Percentiles rank a stretch among this genome's conserved stretches.
Evolutionary conservation across 768 basidiomycete species (phyloP).

Genomic region (Lentinula aciculospora): DNA sequence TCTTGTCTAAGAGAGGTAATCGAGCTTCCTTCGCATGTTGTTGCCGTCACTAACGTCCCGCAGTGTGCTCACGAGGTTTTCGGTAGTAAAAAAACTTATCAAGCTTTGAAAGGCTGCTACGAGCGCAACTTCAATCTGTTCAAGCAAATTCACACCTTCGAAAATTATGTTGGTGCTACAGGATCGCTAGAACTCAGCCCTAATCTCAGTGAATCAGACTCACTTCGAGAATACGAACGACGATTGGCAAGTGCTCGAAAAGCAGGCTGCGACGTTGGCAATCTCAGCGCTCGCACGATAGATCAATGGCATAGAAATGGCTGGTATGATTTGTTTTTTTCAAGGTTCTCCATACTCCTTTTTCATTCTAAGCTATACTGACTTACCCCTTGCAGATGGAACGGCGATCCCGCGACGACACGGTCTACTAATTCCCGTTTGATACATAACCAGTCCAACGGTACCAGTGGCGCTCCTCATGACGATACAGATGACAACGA

Average conservation of each 20-base stretch:
- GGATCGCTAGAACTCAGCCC: slow-evolving; percentile 30
- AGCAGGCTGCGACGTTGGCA: slow-evolving; percentile 64
- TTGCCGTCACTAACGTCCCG: slow-evolving; percentile 2
- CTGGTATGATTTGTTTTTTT: slow-evolving; percentile 74
- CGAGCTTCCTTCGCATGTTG: neutral
- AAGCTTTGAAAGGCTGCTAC: slow-evolving; percentile 80
- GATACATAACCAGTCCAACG: neutral
- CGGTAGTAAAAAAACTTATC: slow-evolving; percentile 73
- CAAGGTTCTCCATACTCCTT: slow-evolving; percentile 7
- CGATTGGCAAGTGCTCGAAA: slow-evolving; percentile 62
- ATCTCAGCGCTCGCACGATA: slow-evolving; percentile 65
- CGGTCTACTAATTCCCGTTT: slow-evolving; percentile 38
- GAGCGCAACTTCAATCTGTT: slow-evolving; percentile 83
- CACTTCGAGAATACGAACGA: slow-evolving; percentile 68
- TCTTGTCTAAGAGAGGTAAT: slow-evolving; percentile 74
- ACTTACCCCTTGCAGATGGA: slow-evolving; percentile 40
- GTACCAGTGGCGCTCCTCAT: slow-evolving; percentile 30
- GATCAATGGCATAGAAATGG: slow-evolving; percentile 77
- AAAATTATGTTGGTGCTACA: slow-evolving; percentile 40
- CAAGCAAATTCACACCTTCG: slow-evolving; percentile 76
- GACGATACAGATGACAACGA: slow-evolving; percentile 49
- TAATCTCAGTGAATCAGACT: slow-evolving; percentile 49
- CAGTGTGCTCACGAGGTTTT: slow-evolving; percentile 73
- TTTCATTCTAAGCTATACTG: slow-evolving; percentile 4
- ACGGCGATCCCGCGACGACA: slow-evolving; percentile 58